These are phyloP conservation scores for Wickerhamiella qilinensis DNA, from an alignment of 805 yeast species.

Conservation along the genomic window DNA sequence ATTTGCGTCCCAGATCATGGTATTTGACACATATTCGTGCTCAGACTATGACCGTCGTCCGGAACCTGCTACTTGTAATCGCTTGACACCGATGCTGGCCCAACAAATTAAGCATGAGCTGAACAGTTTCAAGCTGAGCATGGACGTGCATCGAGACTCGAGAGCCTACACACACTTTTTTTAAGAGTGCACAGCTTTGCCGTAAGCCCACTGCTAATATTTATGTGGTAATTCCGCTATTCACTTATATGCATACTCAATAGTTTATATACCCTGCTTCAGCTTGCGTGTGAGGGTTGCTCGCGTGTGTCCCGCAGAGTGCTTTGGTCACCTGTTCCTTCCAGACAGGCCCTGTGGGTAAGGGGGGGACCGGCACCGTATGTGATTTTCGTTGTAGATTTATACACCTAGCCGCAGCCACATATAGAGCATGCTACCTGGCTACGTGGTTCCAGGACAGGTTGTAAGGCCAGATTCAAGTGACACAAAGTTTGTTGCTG, in stretches of 20 bases:
- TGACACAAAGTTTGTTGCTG: constrained; percentile 36
- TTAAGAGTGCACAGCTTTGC: no score
- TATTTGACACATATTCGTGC: constrained; percentile 71
- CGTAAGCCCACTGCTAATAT: no score
- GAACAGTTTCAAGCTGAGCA: constrained; percentile 58
- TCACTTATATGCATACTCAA: no score
- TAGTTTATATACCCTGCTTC: no score
- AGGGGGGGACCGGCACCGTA: no score
- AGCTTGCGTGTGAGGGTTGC: no score
- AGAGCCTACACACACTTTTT: constrained; percentile 73
- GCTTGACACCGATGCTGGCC: constrained; percentile 72
- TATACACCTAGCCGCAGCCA: no score
- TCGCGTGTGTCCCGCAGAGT: no score
- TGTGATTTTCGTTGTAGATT: no score
- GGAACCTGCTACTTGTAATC: constrained; percentile 83
- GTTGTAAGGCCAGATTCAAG: constrained; percentile 26
- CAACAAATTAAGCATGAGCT: constrained; percentile 75
- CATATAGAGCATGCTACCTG: constrained; percentile 29
- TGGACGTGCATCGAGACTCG: constrained; percentile 73
- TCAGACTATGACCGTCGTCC: constrained; percentile 87
- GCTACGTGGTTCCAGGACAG: constrained; percentile 65
- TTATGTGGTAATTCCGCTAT: no score
- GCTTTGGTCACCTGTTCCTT: no score
- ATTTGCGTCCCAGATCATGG: constrained; percentile 67
- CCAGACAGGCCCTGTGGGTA: no score